Conservation (phyloP, 1,139 yeast genomes). For the Kodamaea arcana region DNA sequence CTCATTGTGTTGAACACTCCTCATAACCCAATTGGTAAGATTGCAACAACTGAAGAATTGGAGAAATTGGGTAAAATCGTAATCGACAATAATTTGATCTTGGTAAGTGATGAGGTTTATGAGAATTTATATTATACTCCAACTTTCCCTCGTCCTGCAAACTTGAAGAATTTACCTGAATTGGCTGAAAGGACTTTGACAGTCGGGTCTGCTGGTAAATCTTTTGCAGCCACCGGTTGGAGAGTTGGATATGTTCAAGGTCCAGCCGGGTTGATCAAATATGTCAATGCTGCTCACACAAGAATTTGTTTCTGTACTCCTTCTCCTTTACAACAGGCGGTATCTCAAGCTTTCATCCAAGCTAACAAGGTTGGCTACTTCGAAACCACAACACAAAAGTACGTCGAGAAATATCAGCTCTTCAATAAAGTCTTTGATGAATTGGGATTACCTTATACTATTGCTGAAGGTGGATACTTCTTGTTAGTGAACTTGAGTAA, state of each 20-base stretch:
- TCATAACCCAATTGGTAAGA: slow-evolving; percentile 94
- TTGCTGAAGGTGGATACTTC: slow-evolving; percentile 91
- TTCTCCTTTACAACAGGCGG: slow-evolving; percentile 92
- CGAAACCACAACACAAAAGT: slow-evolving; percentile 60
- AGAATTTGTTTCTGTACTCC: slow-evolving; percentile 88
- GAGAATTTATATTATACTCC: slow-evolving; percentile 75
- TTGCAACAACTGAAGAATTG: slow-evolving; percentile 73
- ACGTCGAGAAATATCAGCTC: slow-evolving; percentile 64
- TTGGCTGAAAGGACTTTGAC: slow-evolving; percentile 75
- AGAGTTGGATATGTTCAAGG: slow-evolving; percentile 96
- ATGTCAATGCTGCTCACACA: slow-evolving; percentile 86
- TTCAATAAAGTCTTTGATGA: slow-evolving; percentile 80
- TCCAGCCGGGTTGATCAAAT: slow-evolving; percentile 71
- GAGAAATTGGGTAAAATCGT: slow-evolving; percentile 72
- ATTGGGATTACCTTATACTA: slow-evolving; percentile 80
- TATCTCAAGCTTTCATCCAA: slow-evolving; percentile 65
- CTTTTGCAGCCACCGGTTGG: slow-evolving; percentile 98
- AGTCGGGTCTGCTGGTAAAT: slow-evolving; percentile 95
- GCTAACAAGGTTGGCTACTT: slow-evolving; percentile 67
- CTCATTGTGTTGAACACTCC: slow-evolving; percentile 88
- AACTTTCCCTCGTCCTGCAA: slow-evolving; percentile 77
- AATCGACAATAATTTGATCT: slow-evolving; percentile 73
- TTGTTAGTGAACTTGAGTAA: slow-evolving; percentile 82
- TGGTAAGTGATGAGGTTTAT: slow-evolving; percentile 91
- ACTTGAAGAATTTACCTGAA: slow-evolving; percentile 63